phyloP scores from a whole-genome alignment of 148 eudicot species.

The Oxyria digyna region DNA sequence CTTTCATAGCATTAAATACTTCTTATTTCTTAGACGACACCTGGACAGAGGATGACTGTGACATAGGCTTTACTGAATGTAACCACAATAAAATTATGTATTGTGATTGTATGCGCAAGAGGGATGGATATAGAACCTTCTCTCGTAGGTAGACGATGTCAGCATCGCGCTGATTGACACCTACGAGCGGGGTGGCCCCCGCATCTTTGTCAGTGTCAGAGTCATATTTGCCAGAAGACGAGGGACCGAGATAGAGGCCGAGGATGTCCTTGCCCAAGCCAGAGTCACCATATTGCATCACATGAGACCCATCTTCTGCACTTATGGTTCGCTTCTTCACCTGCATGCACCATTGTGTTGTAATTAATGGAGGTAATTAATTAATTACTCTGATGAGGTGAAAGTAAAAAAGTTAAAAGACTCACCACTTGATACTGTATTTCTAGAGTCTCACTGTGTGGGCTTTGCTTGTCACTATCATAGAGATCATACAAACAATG shows the following conservation, averaged over 20 bases:
- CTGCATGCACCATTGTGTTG: background rate
- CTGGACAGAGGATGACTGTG: too few relatives aligned
- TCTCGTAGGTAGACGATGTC: conserved; percentile 24
- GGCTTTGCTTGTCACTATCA: conserved; percentile 20
- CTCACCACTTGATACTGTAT: conserved; percentile 20
- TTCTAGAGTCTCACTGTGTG: conserved; percentile 18
- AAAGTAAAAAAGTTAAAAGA: background rate
- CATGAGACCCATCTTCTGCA: conserved; percentile 15
- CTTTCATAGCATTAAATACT: too few relatives aligned
- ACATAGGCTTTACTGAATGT: too few relatives aligned
- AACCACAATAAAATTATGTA: too few relatives aligned
- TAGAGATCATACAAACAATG: background rate
- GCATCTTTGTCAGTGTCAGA: background rate
- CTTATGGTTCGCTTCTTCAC: conserved; percentile 16
- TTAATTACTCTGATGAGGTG: background rate
- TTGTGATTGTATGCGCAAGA: too few relatives aligned
- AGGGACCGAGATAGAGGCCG: conserved; percentile 10
- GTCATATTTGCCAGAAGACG: conserved; percentile 1
- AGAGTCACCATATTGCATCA: conserved; percentile 26
- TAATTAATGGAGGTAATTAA: background rate
- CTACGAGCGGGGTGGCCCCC: background rate
- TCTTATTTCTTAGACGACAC: too few relatives aligned
- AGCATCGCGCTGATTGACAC: conserved; percentile 27
- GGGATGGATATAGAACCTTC: conserved; percentile 12
- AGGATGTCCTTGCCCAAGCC: conserved; percentile 5